phyloP scores from a whole-genome alignment of 2,329 filamentous ascomycete species.

The Phyllosticta citrichinensis region DNA sequence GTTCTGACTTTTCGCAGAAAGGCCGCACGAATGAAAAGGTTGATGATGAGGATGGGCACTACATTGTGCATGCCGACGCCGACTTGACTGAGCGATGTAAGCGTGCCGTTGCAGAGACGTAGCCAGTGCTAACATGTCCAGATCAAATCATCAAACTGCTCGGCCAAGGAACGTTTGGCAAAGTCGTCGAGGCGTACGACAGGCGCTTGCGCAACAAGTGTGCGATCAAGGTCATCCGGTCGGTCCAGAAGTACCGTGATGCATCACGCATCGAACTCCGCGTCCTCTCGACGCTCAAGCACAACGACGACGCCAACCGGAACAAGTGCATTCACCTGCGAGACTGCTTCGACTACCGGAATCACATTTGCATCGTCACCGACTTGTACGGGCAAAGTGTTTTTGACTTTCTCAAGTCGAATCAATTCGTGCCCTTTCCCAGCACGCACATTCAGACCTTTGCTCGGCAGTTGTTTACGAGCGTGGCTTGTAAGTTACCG shows the following conservation, averaged over 20 bases:
- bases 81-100: constrained; percentile 82
- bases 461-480: constrained; percentile 92
- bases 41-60: constrained; percentile 95
- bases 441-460: constrained; percentile 98
- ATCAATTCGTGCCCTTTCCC: constrained; percentile 90
- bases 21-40: constrained; percentile 56
- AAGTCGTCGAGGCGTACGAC: constrained; percentile 90
- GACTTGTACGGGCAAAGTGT: constrained; percentile 84
- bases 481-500: constrained; percentile 74
- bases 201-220: constrained; percentile 67
- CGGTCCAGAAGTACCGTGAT: constrained; percentile 96
- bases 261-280: constrained; percentile 89
- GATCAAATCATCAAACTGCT: constrained; percentile 83
- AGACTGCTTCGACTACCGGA: constrained; percentile 94
- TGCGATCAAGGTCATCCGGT: constrained; percentile 96
- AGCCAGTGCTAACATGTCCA: constrained; percentile 29
- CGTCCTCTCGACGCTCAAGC: constrained; percentile 81
- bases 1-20: constrained; percentile 25
- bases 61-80: constrained; percentile 81
- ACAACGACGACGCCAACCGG: constrained; percentile 82
- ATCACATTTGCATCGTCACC: constrained; percentile 84
- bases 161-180: constrained; percentile 95
- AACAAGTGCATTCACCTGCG: constrained; percentile 95
- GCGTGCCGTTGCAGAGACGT: constrained; percentile 22
- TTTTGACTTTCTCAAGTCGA: constrained; percentile 95